These are phyloP conservation scores for Panellus pusillus DNA, from an alignment of 768 basidiomycete genomes.

Conservation along the genomic window DNA sequence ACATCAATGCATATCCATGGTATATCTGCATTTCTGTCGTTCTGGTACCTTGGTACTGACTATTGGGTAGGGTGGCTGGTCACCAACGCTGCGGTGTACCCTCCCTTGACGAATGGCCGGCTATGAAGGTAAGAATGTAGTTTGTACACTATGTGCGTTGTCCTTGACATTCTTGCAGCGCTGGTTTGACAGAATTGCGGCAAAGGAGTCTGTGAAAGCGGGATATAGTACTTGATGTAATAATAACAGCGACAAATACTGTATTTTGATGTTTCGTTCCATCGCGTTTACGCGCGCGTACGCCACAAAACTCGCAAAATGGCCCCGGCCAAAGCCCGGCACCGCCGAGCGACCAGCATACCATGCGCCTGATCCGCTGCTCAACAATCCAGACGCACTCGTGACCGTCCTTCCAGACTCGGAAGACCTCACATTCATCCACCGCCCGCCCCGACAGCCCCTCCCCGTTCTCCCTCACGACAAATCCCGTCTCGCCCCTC, in stretches of 20 bases:
- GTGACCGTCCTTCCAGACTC: conserved; percentile 48
- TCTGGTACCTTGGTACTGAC: neutral
- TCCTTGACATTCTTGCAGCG: conserved; percentile 20
- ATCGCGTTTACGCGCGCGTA: conserved; percentile 29
- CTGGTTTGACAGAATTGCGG: conserved; percentile 39
- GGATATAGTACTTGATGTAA: conserved; percentile 3
- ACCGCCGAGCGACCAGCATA: conserved; percentile 56
- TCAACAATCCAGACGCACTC: conserved; percentile 49
- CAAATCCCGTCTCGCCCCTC: conserved; percentile 70
- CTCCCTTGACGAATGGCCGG: conserved; percentile 38
- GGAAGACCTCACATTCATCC: conserved; percentile 72
- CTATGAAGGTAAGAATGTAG: conserved; percentile 28
- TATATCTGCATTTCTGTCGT: conserved; percentile 17
- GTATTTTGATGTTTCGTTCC: conserved; percentile 5
- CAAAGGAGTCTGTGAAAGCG: conserved; percentile 26
- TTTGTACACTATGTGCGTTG: too few species aligned
- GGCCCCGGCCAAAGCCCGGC: conserved; percentile 50
- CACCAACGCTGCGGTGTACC: conserved; percentile 33
- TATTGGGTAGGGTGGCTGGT: conserved; percentile 33
- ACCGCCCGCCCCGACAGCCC: conserved; percentile 83
- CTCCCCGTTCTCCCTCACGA: conserved; percentile 69
- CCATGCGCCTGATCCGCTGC: conserved; percentile 58
- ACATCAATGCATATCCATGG: conserved; percentile 36
- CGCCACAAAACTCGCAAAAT: conserved; percentile 25
- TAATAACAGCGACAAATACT: too few species aligned